phyloP scores from a whole-genome alignment of 331 rosid species.

The Rosa hybrid region DNA sequence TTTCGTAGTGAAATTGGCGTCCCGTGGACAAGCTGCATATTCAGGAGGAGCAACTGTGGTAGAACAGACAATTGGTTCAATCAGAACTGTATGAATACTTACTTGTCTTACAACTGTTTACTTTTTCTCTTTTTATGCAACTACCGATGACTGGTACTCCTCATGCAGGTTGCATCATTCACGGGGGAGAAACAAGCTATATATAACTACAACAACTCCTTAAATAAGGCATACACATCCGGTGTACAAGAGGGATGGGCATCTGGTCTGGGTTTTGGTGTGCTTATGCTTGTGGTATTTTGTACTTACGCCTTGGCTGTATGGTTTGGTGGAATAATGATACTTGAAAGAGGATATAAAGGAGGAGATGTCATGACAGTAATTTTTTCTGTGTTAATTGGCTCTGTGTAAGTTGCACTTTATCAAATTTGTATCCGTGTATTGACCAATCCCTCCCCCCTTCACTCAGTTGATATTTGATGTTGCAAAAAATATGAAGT shows the following conservation, averaged over 20 bases:
- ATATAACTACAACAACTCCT: slow-evolving; percentile 47
- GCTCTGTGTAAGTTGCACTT: slow-evolving; percentile 60
- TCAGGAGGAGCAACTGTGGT: slow-evolving; percentile 68
- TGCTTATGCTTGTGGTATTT: slow-evolving; percentile 32
- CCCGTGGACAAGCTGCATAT: slow-evolving; percentile 68
- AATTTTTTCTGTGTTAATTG: slow-evolving; percentile 54
- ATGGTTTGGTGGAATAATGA: slow-evolving; percentile 81
- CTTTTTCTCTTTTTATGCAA: neutral
- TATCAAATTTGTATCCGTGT: neutral
- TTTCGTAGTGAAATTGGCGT: slow-evolving; percentile 41
- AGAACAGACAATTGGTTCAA: slow-evolving; percentile 73
- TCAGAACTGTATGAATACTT: slow-evolving; percentile 62
- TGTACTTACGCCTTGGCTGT: slow-evolving; percentile 53
- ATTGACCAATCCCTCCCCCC: neutral
- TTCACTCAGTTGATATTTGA: neutral
- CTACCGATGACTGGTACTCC: neutral
- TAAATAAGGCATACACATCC: slow-evolving; percentile 53
- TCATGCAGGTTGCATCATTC: slow-evolving; percentile 73
- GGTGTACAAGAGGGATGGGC: slow-evolving; percentile 64
- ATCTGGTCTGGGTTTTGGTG: slow-evolving; percentile 66
- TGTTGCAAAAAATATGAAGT: neutral
- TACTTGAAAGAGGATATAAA: slow-evolving; percentile 65
- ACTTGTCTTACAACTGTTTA: neutral
- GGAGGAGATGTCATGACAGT: slow-evolving; percentile 71
- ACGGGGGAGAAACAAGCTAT: slow-evolving; percentile 82